phyloP scores from a whole-genome alignment of 345 rosid genomes.

The Populus tremula region DNA sequence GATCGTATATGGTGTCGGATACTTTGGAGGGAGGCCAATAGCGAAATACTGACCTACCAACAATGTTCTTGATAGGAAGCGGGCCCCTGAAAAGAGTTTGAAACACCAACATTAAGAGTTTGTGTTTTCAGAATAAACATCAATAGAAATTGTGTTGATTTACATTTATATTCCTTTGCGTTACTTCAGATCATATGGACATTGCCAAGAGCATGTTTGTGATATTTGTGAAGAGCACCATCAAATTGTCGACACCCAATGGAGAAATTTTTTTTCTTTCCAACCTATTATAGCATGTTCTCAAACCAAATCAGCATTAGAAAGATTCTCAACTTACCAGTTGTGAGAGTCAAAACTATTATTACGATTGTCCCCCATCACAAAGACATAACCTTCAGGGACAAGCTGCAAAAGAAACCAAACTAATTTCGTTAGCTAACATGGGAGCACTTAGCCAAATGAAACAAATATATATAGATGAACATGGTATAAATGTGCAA shows the following conservation, averaged over 20 bases:
- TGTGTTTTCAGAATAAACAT: background rate
- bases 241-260: background rate
- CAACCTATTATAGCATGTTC: background rate
- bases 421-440: background rate
- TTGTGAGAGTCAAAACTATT: conserved; percentile 85
- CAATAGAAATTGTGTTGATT: background rate
- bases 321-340: conserved; percentile 51
- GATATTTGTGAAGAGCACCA: background rate
- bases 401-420: conserved; percentile 48
- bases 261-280: background rate
- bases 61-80: conserved; percentile 38
- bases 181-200: background rate
- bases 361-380: conserved; percentile 92
- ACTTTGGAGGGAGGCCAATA: conserved; percentile 48
- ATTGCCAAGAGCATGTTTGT: background rate
- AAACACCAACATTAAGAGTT: background rate
- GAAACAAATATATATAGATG: background rate
- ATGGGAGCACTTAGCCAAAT: background rate
- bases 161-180: background rate
- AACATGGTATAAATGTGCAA: background rate
- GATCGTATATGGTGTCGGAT: conserved; percentile 50
- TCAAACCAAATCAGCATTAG: background rate
- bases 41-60: conserved; percentile 41
- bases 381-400: conserved; percentile 82
- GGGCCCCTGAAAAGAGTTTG: conserved; percentile 33